phyloP scores from a whole-genome alignment of 1,139 yeast genomes.

The Debaryomyces udenii region DNA sequence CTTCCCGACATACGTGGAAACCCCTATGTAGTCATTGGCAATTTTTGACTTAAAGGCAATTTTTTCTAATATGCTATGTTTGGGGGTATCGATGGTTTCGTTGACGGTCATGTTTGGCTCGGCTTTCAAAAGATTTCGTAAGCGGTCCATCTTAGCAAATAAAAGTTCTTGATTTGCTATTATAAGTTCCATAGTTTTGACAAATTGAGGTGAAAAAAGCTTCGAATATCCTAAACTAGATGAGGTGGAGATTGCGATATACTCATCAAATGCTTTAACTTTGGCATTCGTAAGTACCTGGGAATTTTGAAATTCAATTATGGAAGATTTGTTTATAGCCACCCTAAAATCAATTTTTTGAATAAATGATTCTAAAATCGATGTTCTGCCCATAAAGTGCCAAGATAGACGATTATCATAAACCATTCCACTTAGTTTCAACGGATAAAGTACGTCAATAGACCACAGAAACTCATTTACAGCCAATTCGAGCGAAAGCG shows the following conservation, averaged over 20 bases:
- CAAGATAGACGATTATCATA: slow-evolving; percentile 22
- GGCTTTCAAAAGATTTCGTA: slow-evolving; percentile 3
- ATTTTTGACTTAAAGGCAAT: slow-evolving; percentile 31
- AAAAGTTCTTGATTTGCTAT: slow-evolving; percentile 19
- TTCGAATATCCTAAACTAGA: slow-evolving; percentile 38
- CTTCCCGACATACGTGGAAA: slow-evolving; percentile 35
- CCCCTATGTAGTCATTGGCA: slow-evolving; percentile 39
- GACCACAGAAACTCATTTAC: slow-evolving; percentile 26
- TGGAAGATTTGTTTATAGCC: slow-evolving; percentile 15
- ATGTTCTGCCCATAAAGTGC: slow-evolving; percentile 18
- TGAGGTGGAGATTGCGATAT: slow-evolving; percentile 20
- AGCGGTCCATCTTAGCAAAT: slow-evolving; percentile 18
- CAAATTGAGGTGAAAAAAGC: slow-evolving; percentile 32
- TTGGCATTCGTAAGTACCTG: slow-evolving; percentile 28
- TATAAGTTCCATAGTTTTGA: slow-evolving; percentile 23
- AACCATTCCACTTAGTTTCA: slow-evolving; percentile 20
- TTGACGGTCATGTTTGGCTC: neutral
- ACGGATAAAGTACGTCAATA: slow-evolving; percentile 24
- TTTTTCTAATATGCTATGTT: neutral
- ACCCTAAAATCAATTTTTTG: slow-evolving; percentile 20
- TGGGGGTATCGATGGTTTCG: neutral
- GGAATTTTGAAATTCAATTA: slow-evolving; percentile 36
- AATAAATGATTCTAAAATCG: slow-evolving; percentile 23
- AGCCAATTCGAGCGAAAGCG: slow-evolving; percentile 22
- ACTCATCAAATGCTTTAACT: slow-evolving; percentile 18